Evolutionary conservation across 805 yeast species (phyloP).

Genomic region (Blastobotrys peoriensis): DNA sequence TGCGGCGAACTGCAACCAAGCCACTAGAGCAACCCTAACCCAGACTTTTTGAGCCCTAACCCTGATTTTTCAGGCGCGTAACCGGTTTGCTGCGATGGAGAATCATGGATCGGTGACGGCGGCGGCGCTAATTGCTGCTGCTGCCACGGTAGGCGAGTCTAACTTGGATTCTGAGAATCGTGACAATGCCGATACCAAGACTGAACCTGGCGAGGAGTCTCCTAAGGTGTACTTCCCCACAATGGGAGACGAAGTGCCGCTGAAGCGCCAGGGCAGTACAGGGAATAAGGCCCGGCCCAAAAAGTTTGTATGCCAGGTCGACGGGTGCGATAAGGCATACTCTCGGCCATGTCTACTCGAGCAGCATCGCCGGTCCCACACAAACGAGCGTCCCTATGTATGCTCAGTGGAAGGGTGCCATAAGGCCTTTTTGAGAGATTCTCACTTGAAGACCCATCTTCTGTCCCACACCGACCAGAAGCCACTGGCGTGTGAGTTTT

Average conservation of each 20-base stretch:
- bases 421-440: constrained; percentile 61
- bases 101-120: neutral
- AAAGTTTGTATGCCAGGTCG: constrained; percentile 54
- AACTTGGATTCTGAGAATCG: neutral
- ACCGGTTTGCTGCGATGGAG: neutral
- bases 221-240: constrained; percentile 1
- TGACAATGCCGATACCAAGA: neutral
- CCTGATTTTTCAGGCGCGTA: neutral
- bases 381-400: constrained; percentile 67
- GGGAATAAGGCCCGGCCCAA: constrained; percentile 46
- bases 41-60: neutral
- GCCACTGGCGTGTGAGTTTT: constrained; percentile 65
- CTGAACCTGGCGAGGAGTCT: neutral
- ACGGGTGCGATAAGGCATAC: constrained; percentile 70
- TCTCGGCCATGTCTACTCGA: constrained; percentile 74
- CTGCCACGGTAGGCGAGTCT: neutral
- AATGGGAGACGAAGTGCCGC: constrained; percentile 11
- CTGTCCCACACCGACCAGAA: constrained; percentile 59
- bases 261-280: constrained; percentile 4
- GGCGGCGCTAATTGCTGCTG: neutral
- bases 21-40: neutral
- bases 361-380: constrained; percentile 75
- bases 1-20: neutral
- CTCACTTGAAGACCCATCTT: constrained; percentile 73
- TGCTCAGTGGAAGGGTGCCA: constrained; percentile 54